Base-by-base conservation (phyloP, 176 grass and related monocot genomes). In the Carex cristatella region DNA sequence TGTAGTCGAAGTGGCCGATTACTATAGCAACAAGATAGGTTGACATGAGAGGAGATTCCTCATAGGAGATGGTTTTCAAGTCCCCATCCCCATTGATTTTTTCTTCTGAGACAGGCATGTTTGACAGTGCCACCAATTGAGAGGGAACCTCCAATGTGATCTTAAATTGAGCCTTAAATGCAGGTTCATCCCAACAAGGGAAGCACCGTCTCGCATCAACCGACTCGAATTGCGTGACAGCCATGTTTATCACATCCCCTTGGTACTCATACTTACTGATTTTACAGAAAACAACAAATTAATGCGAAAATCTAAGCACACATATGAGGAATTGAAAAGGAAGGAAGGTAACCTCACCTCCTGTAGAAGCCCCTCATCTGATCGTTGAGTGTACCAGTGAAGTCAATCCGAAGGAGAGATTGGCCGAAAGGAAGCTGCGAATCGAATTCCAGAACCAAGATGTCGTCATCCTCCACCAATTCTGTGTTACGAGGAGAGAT, bases 1-100 rank as follows among this genome's bases (percentile, higher is more conserved):
- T 23, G 88, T 88, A 93, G 69, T 98, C 91, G 66, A 98, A 87
- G 49, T 89, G 86, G 60, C 95, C 93, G 82, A 93, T 82, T 83
- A 98, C 95, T 66, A 98, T 79, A 14, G 91, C 95, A 51, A 98
- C 93, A 71, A 98, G 90, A 72, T 98, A 98, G 72, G 95, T 98
- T 12, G 93, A 98, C 95, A 98, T 98, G 79, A 92, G 88, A 48
- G 95, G 93, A 10, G 95, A 93, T 82, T 98, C 93, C 40, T 88
- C 37, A 15, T 83, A 98, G 53, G 11, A 66, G 10, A 94, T 4
- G 30, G 85, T 95, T 85, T 79, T 72, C 18, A 92, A 87, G 61
- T 5, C 38, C 4, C 38, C 38, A 40, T 57, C 31, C 60, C 23
- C 42, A 2, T 67, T 23, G 18, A 81, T 10, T 69, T 87, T 91